phyloP scores from a whole-genome alignment of 176 grass and related monocot species.

The Phoenix dactylifera region DNA sequence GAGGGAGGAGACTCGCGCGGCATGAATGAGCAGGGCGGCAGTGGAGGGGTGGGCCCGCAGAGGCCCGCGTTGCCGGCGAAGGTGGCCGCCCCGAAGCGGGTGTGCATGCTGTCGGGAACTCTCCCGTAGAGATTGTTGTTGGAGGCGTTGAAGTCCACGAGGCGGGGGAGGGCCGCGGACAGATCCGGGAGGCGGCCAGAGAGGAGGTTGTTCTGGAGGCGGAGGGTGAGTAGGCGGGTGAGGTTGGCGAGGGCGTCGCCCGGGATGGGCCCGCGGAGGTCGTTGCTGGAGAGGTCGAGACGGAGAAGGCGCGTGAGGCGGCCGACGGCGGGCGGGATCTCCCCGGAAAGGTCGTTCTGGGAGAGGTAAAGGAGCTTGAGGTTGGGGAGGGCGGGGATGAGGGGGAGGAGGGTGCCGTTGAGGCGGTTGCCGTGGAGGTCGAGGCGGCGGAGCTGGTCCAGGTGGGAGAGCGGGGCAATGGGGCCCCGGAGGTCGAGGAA shows the following conservation, averaged over 20 bases:
- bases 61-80: constrained; percentile 51
- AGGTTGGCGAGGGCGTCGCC: constrained; percentile 28
- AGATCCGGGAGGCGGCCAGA: constrained; percentile 42
- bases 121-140: constrained; percentile 69
- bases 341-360: constrained; percentile 50
- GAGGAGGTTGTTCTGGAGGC: constrained; percentile 69
- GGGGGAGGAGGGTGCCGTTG: constrained; percentile 53
- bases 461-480: constrained; percentile 51
- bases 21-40: constrained; percentile 47
- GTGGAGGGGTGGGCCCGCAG: constrained; percentile 26
- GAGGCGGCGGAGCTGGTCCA: constrained; percentile 50
- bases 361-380: constrained; percentile 69
- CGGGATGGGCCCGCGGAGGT: constrained; percentile 46
- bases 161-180: constrained; percentile 22
- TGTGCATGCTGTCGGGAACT: constrained; percentile 44
- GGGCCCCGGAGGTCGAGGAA: constrained; percentile 60
- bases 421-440: constrained; percentile 73
- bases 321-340: constrained; percentile 25
- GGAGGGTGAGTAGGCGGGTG: constrained; percentile 40
- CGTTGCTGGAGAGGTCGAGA: constrained; percentile 56
- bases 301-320: constrained; percentile 23
- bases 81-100: constrained; percentile 36
- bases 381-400: constrained; percentile 42
- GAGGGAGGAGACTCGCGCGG: constrained; percentile 34
- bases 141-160: constrained; percentile 58